Evolutionary conservation across 768 basidiomycete species (phyloP).

Genomic region (Lentinus brumalis): DNA sequence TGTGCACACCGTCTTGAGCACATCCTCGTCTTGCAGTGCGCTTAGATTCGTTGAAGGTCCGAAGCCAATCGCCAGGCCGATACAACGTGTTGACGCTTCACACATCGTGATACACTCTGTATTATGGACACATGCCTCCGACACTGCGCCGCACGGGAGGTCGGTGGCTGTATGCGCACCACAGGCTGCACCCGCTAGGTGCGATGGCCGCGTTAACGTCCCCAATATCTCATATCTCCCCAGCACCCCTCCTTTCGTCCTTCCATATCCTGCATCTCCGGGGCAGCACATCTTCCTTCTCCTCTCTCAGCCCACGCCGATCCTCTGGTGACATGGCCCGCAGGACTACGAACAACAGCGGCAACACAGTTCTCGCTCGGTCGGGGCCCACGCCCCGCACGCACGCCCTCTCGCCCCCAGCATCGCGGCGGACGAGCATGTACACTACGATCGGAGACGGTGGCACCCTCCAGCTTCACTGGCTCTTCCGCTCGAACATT

Average conservation of each 20-base stretch:
- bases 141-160: slow-evolving; percentile 4
- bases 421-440: slow-evolving; percentile 32
- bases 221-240: slow-evolving; percentile 18
- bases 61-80: slow-evolving; percentile 4
- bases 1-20: too few species aligned
- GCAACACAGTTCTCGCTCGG: slow-evolving; percentile 19
- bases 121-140: slow-evolving; percentile 15
- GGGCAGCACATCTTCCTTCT: slow-evolving; percentile 5
- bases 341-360: slow-evolving; percentile 20
- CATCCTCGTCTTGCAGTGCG: too few species aligned
- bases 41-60: slow-evolving; percentile 3
- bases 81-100: slow-evolving; percentile 16
- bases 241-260: slow-evolving; percentile 5
- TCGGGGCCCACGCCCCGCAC: slow-evolving; percentile 20
- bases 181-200: slow-evolving; percentile 11
- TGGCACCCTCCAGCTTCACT: slow-evolving; percentile 48
- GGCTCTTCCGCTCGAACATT: slow-evolving; percentile 77
- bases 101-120: neutral
- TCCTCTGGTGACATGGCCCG: slow-evolving; percentile 20
- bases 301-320: slow-evolving; percentile 10
- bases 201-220: slow-evolving; percentile 12
- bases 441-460: slow-evolving; percentile 23
- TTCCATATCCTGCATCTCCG: slow-evolving; percentile 17
- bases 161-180: slow-evolving; percentile 3
- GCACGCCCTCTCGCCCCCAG: slow-evolving; percentile 28